Evolutionary conservation across 345 rosid genomes (phyloP).

Genomic region (Pseudoturritis turrita): DNA sequence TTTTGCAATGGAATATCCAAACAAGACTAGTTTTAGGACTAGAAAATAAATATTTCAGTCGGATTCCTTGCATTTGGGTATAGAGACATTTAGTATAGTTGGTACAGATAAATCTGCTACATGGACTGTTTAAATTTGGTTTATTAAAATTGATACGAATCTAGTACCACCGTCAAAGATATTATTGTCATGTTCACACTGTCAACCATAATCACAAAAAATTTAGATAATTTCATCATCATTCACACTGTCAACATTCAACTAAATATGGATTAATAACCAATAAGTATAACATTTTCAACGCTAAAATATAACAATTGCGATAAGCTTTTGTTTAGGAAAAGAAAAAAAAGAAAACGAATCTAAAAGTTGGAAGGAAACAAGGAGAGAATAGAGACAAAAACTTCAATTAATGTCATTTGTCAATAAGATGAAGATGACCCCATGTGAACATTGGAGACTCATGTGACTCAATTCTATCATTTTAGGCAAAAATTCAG

Average conservation of each 20-base stretch:
- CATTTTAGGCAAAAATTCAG: conserved; percentile 19
- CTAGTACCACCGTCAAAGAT: conserved; percentile 18
- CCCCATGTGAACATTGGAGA: conserved; percentile 37
- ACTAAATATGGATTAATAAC: not conserved
- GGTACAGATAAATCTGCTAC: conserved; percentile 4
- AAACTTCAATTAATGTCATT: conserved; percentile 24
- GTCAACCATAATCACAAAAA: not conserved
- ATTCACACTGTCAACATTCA: not conserved
- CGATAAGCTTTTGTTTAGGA: conserved; percentile 5
- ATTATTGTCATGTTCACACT: not conserved
- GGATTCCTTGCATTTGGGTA: not conserved
- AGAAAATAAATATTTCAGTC: not conserved
- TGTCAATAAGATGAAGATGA: conserved; percentile 32
- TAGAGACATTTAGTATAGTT: not conserved
- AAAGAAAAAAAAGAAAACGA: conserved; percentile 3
- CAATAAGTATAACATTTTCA: not conserved
- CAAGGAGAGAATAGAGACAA: conserved; percentile 29
- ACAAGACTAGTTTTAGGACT: not conserved
- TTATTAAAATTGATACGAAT: not conserved
- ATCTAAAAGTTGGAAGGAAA: conserved; percentile 11
- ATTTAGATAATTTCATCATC: not conserved
- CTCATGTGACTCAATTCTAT: conserved; percentile 31
- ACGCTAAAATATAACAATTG: not conserved
- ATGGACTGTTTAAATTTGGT: not conserved
- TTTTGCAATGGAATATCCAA: not conserved